Evolutionary conservation across 257 asterid species (phyloP).

Genomic region (Penstemon newberryi): DNA sequence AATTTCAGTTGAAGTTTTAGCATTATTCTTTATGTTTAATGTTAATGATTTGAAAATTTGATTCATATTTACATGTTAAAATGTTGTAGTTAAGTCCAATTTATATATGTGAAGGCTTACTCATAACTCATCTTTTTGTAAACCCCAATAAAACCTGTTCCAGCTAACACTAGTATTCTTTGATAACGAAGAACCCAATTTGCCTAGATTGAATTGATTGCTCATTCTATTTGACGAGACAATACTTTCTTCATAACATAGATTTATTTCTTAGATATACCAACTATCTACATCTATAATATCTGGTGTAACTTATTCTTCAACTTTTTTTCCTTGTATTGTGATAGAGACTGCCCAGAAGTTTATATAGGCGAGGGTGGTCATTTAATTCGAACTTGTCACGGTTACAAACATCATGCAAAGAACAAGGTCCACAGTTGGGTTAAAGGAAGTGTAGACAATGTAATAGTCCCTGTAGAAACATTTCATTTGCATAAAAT

Average conservation of each 20-base stretch:
- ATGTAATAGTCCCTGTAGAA: conserved; percentile 68
- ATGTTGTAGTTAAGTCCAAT: not conserved
- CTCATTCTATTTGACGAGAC: not conserved
- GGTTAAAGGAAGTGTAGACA: conserved; percentile 54
- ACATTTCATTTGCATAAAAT: conserved; percentile 63
- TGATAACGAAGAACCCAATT: not conserved
- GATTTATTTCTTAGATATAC: not conserved
- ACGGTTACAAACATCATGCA: conserved; percentile 55
- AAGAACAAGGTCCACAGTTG: conserved; percentile 70
- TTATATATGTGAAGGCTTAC: conserved; percentile 1
- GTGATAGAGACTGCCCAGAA: conserved; percentile 78
- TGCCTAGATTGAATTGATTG: not conserved
- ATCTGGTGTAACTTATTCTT: conserved; percentile 1
- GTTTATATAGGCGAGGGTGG: conserved; percentile 78
- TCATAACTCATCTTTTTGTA: not conserved
- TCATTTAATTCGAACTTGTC: conserved; percentile 74
- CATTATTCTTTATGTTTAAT: not conserved
- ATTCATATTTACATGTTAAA: not conserved
- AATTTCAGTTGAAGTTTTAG: not conserved
- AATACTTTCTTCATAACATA: not conserved
- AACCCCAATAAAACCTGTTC: conserved; percentile 1
- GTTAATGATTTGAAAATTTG: not conserved
- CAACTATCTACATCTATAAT: not conserved
- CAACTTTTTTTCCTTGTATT: not conserved
- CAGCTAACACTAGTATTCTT: not conserved